Evolutionary conservation across 2,329 filamentous ascomycete species (phyloP), one percentile per base, ranked within the genome.

Genomic region (Hypocrella siamensis): DNA sequence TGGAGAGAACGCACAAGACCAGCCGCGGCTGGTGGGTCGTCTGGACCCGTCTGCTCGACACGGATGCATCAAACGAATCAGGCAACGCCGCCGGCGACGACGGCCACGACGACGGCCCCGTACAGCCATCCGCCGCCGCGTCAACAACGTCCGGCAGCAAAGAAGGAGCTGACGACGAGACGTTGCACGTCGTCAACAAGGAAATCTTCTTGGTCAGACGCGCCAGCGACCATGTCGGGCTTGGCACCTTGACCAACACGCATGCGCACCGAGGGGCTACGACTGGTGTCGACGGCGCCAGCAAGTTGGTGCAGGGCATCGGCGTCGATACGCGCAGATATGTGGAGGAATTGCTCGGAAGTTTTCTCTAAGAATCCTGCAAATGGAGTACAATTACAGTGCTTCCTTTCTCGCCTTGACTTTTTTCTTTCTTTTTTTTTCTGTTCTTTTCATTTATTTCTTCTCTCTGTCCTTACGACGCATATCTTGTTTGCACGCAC

Each of bases 321-420:
- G 80, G 80, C 0, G 65, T 85, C 21, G 80, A 86, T 58, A 82
- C 79, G 19, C 67, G 75, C 50, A 69, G 67, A 47, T 85, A 85
- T 51, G 71, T 85, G 4, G 79, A 85, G 49, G 74, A 73, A 2
- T 48, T 86, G 34, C 55, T 85, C 7, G n/a, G n/a, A 49, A 81
- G 65, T 45, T 49, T 84, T 46, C 37, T 57, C 19, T 56, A 22
- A 22, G 12, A 22, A 22, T n/a, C n/a, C n/a, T n/a, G n/a, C n/a
- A n/a, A n/a, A n/a, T n/a, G n/a, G n/a, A n/a, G n/a, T n/a, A n/a
- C n/a, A n/a, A n/a, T n/a, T n/a, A n/a, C n/a, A n/a, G n/a, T n/a
- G n/a, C n/a, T n/a, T n/a, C n/a, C n/a, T n/a, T n/a, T n/a, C n/a
- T n/a, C n/a, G n/a, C n/a, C n/a, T n/a, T n/a, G n/a, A n/a, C n/a